Evolutionary conservation across 768 basidiomycete species (phyloP).

Genomic region (Ramaria sp.): DNA sequence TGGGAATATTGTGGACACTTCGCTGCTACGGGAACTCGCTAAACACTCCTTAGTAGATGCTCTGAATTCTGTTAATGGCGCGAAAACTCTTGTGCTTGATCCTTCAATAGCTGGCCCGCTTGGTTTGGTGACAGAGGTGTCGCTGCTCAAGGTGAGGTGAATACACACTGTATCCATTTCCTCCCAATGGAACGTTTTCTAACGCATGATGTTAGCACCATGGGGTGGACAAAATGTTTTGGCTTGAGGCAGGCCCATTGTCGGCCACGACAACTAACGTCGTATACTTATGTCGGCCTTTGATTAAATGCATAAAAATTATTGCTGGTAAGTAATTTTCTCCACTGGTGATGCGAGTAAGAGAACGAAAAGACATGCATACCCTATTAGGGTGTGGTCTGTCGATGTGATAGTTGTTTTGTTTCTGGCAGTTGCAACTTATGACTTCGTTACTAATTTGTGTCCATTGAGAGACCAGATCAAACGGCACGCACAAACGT

Average conservation of each 20-base stretch:
- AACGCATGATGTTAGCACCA: slow-evolving; percentile 55
- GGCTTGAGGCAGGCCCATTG: slow-evolving; percentile 87
- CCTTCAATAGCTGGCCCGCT: slow-evolving; percentile 80
- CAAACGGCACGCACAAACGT: slow-evolving; percentile 51
- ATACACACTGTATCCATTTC: slow-evolving; percentile 10
- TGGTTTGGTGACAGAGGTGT: slow-evolving; percentile 90
- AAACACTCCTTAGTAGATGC: slow-evolving; percentile 75
- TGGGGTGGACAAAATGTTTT: slow-evolving; percentile 99
- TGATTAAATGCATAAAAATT: slow-evolving; percentile 74
- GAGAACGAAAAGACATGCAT: not conserved
- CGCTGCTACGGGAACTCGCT: slow-evolving; percentile 64
- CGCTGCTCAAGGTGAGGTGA: slow-evolving; percentile 68
- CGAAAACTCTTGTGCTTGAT: slow-evolving; percentile 95
- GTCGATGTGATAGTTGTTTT: not conserved
- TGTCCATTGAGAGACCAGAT: slow-evolving; percentile 64
- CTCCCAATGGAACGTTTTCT: not conserved
- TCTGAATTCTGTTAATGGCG: slow-evolving; percentile 82
- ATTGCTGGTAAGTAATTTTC: slow-evolving; percentile 65
- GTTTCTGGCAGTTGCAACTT: not conserved
- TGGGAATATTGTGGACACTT: slow-evolving; percentile 35
- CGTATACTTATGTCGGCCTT: slow-evolving; percentile 85
- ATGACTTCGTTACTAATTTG: slow-evolving; percentile 18
- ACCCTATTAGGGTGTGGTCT: not conserved
- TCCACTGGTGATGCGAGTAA: not conserved
- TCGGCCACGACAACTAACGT: slow-evolving; percentile 78